phyloP scores from a whole-genome alignment of 805 yeast genomes.

The Kregervanrija fluxuum region DNA sequence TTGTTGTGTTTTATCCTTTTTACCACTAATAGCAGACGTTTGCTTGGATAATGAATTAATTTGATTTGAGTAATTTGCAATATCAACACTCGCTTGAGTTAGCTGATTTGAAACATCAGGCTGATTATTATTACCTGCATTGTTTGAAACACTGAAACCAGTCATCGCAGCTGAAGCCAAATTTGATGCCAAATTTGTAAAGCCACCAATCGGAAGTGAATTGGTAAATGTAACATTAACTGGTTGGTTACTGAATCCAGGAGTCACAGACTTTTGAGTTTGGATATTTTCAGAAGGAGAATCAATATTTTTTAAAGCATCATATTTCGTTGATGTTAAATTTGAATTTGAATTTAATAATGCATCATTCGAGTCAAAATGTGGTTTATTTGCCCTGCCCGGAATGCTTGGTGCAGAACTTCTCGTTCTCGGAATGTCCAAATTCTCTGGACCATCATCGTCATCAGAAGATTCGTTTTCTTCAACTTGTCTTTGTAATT shows the following conservation, averaged over 20 bases:
- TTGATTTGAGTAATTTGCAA: conserved; percentile 83
- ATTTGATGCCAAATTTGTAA: conserved; percentile 4
- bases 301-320: conserved; percentile 31
- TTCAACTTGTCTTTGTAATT: conserved; percentile 34
- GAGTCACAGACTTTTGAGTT: conserved; percentile 1
- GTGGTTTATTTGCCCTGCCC: conserved; percentile 29
- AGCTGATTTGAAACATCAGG: conserved; percentile 45
- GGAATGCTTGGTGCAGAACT: conserved; percentile 28
- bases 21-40: conserved; percentile 61
- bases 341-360: conserved; percentile 12
- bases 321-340: conserved; percentile 33
- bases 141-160: conserved; percentile 5
- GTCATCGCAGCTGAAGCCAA: conserved; percentile 5
- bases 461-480: conserved; percentile 24
- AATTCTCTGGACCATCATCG: conserved; percentile 31
- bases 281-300: conserved; percentile 1
- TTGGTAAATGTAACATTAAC: conserved; percentile 11
- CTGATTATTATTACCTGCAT: background rate
- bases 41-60: conserved; percentile 71
- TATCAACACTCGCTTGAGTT: conserved; percentile 73
- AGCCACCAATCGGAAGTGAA: conserved; percentile 4
- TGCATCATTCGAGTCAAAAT: conserved; percentile 18
- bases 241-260: conserved; percentile 12
- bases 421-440: conserved; percentile 18
- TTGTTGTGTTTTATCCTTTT: conserved; percentile 65